These are phyloP conservation scores for Annulohypoxylon moriforme DNA, from an alignment of 495 filamentous ascomycete genomes.

Conservation along the genomic window DNA sequence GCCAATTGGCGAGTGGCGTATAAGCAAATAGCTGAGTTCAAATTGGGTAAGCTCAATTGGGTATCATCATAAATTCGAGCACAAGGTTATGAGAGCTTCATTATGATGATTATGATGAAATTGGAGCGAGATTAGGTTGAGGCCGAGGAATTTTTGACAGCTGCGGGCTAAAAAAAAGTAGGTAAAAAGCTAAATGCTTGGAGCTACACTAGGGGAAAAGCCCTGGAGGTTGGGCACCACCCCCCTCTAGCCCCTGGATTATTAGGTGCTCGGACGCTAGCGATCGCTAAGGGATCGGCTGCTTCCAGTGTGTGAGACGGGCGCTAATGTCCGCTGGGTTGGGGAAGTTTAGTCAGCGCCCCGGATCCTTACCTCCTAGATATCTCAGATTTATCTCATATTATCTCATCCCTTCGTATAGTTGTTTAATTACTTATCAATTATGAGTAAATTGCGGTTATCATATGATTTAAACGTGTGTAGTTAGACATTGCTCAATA, in stretches of 20 bases:
- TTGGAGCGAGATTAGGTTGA: neutral
- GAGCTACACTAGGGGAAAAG: too few species aligned
- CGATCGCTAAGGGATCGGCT: neutral
- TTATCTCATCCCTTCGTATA: neutral
- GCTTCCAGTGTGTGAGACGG: neutral
- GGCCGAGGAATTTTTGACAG: constrained; percentile 16
- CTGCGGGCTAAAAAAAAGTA: neutral
- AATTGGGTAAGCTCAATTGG: neutral
- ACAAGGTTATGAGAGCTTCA: constrained; percentile 13
- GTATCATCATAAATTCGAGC: neutral
- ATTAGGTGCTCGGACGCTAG: constrained; percentile 1
- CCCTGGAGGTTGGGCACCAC: neutral
- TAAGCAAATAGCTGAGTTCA: neutral
- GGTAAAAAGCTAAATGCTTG: neutral
- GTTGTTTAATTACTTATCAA: too few species aligned
- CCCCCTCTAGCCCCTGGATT: neutral
- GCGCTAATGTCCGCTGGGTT: constrained; percentile 19
- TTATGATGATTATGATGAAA: neutral
- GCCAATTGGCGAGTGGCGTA: neutral
- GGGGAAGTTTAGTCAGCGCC: constrained; percentile 12
- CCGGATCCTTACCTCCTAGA: neutral
- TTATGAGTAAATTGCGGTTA: too few species aligned
- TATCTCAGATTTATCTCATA: too few species aligned
- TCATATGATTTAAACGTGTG: too few species aligned
- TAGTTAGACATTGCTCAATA: neutral